Conservation (phyloP, 78 protist genomes). For the Isochrysis galbana region DNA sequence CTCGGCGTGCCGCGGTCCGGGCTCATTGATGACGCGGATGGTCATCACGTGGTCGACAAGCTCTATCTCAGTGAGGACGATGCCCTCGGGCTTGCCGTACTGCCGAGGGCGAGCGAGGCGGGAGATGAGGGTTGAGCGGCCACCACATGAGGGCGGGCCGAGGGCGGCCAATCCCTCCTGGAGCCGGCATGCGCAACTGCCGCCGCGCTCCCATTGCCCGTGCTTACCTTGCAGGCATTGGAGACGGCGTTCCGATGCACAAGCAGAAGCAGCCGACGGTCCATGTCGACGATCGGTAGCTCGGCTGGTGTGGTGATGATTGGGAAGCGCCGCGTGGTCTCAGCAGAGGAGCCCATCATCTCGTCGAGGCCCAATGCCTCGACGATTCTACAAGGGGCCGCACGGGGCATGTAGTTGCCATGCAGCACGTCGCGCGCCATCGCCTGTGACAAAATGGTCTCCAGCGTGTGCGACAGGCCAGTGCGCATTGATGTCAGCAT, state of each 20-base stretch:
- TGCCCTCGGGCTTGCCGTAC: not conserved
- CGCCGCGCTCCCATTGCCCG: too few species aligned
- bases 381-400: not conserved
- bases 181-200: too few species aligned
- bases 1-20: not conserved
- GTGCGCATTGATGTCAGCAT: not conserved
- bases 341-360: not conserved
- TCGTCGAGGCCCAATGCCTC: not conserved
- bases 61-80: not conserved
- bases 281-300: not conserved
- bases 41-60: not conserved
- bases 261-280: not conserved
- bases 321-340: not conserved
- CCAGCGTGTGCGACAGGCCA: not conserved
- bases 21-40: not conserved
- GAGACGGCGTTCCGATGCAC: not conserved
- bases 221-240: not conserved
- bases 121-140: too few species aligned
- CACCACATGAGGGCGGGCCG: too few species aligned
- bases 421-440: not conserved
- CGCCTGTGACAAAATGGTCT: not conserved
- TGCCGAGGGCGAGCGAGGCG: too few species aligned
- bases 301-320: not conserved
- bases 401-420: not conserved
- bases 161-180: too few species aligned